Evolutionary conservation across 2,329 filamentous ascomycete species (phyloP).

Genomic region (Helotiales sp.): DNA sequence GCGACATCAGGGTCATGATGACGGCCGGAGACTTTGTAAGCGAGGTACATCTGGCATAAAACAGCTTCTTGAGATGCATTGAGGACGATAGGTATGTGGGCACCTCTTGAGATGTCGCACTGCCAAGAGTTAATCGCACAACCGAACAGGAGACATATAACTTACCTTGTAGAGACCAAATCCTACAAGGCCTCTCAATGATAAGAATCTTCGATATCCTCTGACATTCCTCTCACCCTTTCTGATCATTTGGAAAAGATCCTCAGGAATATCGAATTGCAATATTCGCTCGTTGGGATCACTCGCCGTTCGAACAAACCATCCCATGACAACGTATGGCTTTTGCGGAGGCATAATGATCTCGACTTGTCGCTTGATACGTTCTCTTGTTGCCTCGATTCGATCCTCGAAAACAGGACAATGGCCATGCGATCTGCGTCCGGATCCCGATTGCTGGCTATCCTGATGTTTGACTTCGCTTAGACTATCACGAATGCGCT

Average conservation of each 20-base stretch:
- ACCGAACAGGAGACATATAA: neutral
- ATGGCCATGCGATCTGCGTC: constrained; percentile 1
- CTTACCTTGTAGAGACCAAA: constrained; percentile 26
- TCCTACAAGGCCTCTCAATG: constrained; percentile 15
- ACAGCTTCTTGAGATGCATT: constrained; percentile 19
- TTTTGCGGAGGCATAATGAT: constrained; percentile 19
- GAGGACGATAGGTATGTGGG: constrained; percentile 20
- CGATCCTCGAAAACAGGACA: constrained; percentile 18
- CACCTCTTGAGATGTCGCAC: constrained; percentile 26
- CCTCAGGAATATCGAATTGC: constrained; percentile 16
- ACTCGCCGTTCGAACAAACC: constrained; percentile 18
- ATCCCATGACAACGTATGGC: constrained; percentile 26
- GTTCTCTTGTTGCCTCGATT: constrained; percentile 20
- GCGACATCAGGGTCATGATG: constrained; percentile 23
- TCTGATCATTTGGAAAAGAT: constrained; percentile 18
- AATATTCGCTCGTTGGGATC: constrained; percentile 23
- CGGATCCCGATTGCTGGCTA: constrained; percentile 10
- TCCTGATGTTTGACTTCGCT: constrained; percentile 7
- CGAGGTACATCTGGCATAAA: constrained; percentile 23
- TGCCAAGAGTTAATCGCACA: neutral
- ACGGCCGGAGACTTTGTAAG: constrained; percentile 20
- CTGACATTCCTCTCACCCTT: constrained; percentile 18
- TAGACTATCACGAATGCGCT: constrained; percentile 9
- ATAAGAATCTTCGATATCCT: constrained; percentile 14
- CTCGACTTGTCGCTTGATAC: constrained; percentile 23